phyloP scores from a whole-genome alignment of 176 grass and related monocot species.

The Pontederia paniculata region DNA sequence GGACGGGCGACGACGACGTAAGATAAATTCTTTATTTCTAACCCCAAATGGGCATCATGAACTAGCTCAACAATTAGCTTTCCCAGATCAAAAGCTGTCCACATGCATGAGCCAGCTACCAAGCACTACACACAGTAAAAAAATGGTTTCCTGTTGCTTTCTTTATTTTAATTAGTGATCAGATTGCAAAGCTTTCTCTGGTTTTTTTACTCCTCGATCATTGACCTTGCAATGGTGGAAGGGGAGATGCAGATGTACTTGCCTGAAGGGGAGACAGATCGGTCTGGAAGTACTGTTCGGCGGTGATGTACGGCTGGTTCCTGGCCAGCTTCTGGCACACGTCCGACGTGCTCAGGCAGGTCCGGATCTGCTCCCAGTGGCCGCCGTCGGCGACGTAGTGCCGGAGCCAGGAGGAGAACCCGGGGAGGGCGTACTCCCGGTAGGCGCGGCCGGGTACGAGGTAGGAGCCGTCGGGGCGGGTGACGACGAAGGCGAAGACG shows the following conservation, averaged over 20 bases:
- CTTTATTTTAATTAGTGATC: too few species aligned
- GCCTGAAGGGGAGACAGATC: slow-evolving; percentile 67
- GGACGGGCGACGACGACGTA: too few species aligned
- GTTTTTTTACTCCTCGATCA: slow-evolving; percentile 10
- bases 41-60: too few species aligned
- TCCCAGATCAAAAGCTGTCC: too few species aligned
- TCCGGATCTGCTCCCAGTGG: slow-evolving; percentile 41
- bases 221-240: not conserved
- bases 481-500: slow-evolving; percentile 66
- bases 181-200: too few species aligned
- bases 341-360: slow-evolving; percentile 39
- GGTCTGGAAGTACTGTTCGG: slow-evolving; percentile 51
- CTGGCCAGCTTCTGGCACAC: slow-evolving; percentile 44
- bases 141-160: too few species aligned
- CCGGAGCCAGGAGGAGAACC: slow-evolving; percentile 57
- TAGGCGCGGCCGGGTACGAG: slow-evolving; percentile 33
- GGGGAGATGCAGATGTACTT: not conserved
- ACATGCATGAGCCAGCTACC: too few species aligned
- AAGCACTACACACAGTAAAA: too few species aligned
- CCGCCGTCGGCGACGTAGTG: slow-evolving; percentile 25
- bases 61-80: too few species aligned
- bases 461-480: slow-evolving; percentile 32
- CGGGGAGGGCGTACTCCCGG: slow-evolving; percentile 56
- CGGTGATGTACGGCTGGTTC: slow-evolving; percentile 38
- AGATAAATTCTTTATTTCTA: too few species aligned